Base-by-base conservation (phyloP, 352 stramenopile genomes). In the Globisporangium viniferum region DNA sequence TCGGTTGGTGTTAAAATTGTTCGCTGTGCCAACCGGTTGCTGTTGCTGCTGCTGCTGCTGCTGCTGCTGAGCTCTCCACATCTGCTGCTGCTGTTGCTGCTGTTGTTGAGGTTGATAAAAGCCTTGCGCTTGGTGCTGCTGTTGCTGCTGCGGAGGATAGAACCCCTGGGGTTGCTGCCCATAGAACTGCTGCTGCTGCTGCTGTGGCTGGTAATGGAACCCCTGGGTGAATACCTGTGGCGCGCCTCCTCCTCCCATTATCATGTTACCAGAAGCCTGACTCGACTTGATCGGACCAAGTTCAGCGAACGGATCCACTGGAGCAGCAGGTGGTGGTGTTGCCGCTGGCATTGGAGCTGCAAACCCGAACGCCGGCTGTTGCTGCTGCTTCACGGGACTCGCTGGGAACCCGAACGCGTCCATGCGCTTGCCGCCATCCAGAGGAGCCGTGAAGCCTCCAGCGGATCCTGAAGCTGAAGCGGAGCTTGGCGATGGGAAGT, bases 341-440 rank as follows among this genome's bases (percentile, higher is more conserved):
- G 66, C 9, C 12, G 60, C 22, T 24, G 62, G 49, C n/a, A 44
- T 41, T 10, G 75, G 68, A 64, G 75, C 31, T 41, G 65, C 61
- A 29, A 85, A 87, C 18, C 81, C 79, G 59, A 81, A 83, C 8
- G 73, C 64, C 10, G 49, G 57, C 2, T 54, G 27, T 51, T 69
- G 63, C 27, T 72, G 74, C 31, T 71, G 77, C 60, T 84, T 91
- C 18, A 84, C 76, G 2, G 83, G 78, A 60, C 70, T 84, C 2
- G 74, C 72, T 24, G 82, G 79, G 22, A 90, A 84, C 12, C 73
- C 76, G 55, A 93, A 88, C 27, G 72, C 76, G 62, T 88, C 76
- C 60, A 88, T 69, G 54, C 78, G 65, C 58, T 79, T 78, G 53
- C 59, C 67, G 22, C 56, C 62, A 2, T 62, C 56, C 15, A 62